Evolutionary conservation across 78 protist species (phyloP).

Genomic region (Capsaspora owczarzaki): DNA sequence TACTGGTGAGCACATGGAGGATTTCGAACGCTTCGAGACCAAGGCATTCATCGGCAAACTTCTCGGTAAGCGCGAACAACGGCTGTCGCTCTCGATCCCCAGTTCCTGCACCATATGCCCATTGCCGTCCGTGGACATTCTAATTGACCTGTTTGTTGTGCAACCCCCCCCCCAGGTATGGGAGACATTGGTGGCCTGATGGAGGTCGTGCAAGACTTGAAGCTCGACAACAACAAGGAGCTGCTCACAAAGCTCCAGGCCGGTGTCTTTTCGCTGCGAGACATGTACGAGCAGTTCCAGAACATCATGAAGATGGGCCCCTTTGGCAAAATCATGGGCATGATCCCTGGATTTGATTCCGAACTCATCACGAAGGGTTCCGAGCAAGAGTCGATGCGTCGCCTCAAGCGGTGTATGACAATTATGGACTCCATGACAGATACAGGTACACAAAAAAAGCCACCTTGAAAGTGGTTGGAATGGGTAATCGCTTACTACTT

Average conservation of each 20-base stretch:
- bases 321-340: slow-evolving; percentile 47
- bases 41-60: slow-evolving; percentile 72
- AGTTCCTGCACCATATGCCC: too few species aligned
- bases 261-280: slow-evolving; percentile 87
- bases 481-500: too few species aligned
- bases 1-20: slow-evolving; percentile 89
- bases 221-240: slow-evolving; percentile 51
- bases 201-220: slow-evolving; percentile 55
- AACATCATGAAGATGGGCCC: slow-evolving; percentile 82
- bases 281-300: slow-evolving; percentile 90
- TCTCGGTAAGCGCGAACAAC: too few species aligned
- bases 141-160: not conserved
- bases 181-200: slow-evolving; percentile 78
- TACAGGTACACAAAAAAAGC: not conserved
- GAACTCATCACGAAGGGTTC: slow-evolving; percentile 45
- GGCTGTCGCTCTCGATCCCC: too few species aligned
- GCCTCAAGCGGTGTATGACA: slow-evolving; percentile 70
- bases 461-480: too few species aligned
- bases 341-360: slow-evolving; percentile 49
- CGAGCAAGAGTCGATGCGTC: slow-evolving; percentile 29
- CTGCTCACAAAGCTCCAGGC: not conserved
- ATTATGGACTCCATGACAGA: slow-evolving; percentile 92
- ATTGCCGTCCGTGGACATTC: not conserved
- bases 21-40: slow-evolving; percentile 78
- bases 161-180: not conserved